A percentile compares a stretch with the other conserved stretches of the same genome.
phyloP scores from a whole-genome alignment of 352 stramenopile genomes.

The Phytophthora fragariae region DNA sequence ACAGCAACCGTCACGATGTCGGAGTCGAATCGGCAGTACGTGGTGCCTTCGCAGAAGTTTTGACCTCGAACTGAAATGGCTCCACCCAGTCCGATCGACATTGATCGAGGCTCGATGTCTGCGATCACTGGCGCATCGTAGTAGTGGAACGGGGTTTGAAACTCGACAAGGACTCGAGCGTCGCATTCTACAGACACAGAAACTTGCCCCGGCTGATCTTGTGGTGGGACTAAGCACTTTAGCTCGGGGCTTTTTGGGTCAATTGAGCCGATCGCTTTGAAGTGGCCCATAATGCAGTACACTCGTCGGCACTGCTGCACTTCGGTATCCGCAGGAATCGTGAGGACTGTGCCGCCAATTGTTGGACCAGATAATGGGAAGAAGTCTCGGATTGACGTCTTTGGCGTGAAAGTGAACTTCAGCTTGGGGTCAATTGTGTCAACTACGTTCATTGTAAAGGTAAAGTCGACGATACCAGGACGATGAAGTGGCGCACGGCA shows the following conservation, averaged over 20 bases:
- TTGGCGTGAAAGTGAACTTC: constrained; percentile 40
- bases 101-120: constrained; percentile 26
- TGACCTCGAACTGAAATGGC: constrained; percentile 35
- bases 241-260: constrained; percentile 12
- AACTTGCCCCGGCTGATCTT: constrained; percentile 20
- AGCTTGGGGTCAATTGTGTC: constrained; percentile 46
- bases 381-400: constrained; percentile 14
- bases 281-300: constrained; percentile 40
- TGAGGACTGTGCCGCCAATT: constrained; percentile 42
- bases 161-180: constrained; percentile 24
- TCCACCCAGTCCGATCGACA: constrained; percentile 23
- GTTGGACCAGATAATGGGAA: constrained; percentile 37
- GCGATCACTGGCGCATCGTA: constrained; percentile 33
- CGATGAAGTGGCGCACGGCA: constrained; percentile 41
- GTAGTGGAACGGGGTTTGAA: constrained; percentile 44
- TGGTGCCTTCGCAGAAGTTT: constrained; percentile 27
- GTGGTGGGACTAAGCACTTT: constrained; percentile 37
- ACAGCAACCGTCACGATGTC: constrained; percentile 13
- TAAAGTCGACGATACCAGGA: constrained; percentile 32
- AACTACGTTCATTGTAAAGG: constrained; percentile 64
- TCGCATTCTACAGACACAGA: constrained; percentile 43
- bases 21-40: constrained; percentile 39
- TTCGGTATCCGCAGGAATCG: constrained; percentile 25
- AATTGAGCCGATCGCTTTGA: constrained; percentile 15
- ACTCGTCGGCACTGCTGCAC: constrained; percentile 31